Conservation (phyloP, 2,329 filamentous ascomycete genomes). For the Neofusicoccum parvum region DNA sequence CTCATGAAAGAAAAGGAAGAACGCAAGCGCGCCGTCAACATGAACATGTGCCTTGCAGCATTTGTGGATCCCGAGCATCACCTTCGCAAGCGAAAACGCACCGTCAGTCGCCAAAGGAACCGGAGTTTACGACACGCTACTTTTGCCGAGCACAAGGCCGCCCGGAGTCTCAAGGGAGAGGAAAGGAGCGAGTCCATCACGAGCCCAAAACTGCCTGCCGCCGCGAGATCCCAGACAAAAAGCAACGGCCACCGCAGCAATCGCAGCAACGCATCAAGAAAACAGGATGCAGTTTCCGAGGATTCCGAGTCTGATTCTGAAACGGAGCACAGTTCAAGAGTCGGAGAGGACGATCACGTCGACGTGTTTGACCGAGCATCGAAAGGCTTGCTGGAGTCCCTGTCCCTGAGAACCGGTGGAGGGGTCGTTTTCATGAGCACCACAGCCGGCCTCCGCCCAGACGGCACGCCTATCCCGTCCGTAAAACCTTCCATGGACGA, state of each 20-base stretch:
- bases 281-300: not conserved
- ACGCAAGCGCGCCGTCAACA: constrained; percentile 28
- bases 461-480: not conserved
- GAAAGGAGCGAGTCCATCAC: not conserved
- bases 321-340: not conserved
- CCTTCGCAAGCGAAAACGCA: constrained; percentile 10
- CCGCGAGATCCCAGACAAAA: not conserved
- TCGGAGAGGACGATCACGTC: constrained; percentile 38
- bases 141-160: constrained; percentile 12
- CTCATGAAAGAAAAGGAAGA: constrained; percentile 39
- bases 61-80: constrained; percentile 31
- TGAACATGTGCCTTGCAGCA: constrained; percentile 31
- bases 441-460: constrained; percentile 13
- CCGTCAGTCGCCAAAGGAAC: not conserved
- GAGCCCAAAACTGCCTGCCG: constrained; percentile 1
- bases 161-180: not conserved
- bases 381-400: constrained; percentile 50
- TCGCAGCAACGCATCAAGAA: not conserved
- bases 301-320: constrained; percentile 8
- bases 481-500: constrained; percentile 4
- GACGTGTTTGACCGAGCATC: constrained; percentile 53
- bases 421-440: constrained; percentile 44
- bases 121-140: not conserved
- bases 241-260: not conserved
- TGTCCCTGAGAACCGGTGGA: constrained; percentile 49